Base-by-base conservation (phyloP, 1,139 yeast genomes). In the Magnusiomyces starmeri region DNA sequence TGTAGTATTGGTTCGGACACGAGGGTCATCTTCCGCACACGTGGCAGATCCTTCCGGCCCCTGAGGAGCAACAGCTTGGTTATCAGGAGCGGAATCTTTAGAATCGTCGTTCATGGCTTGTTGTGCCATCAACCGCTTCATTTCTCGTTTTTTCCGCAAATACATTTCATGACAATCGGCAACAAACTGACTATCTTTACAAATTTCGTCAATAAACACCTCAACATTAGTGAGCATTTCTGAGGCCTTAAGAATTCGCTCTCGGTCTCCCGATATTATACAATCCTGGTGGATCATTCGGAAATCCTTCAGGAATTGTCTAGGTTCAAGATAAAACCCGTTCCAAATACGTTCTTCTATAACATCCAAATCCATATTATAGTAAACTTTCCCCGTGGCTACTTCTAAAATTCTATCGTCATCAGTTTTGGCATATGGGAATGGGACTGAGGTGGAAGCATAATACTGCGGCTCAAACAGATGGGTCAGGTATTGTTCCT, bases 221-320 rank as follows among this genome's bases (percentile, higher is more conserved):
- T 89, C 96, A 0, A 96, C 96, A 70, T 92, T 90, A 9, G 97
- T 95, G 64, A 81, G 77, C 97, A 94, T 89, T 68, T 94, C 98
- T 56, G 92, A 86, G 0, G 97, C 96, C 65, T 86, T 89, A 53
- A 90, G 76, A 14, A 83, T 73, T 50, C 96, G 73, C 56, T 92
- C 98, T 48, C 97, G 76, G 59, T 90, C 97, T 1, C 87, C 89
- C 7, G 77, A 70, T 0, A 83, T 80, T 29, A 77, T 74, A 0
- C 95, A 78, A 69, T 94, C 99, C 46, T 76, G 75, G 46, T 87
- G 83, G 46, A 94, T 90, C 79, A 85, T 76, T 64, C 82, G 87
- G 49, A 94, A 77, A 64, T 94, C 98, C 60, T 77, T 80, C 60
- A 90, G 70, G 64, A 86, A 90, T 65, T 92, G 97, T 59, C 81